Evolutionary conservation across 257 asterid genomes (phyloP).

Genomic region (Rauvolfia tetraphylla): DNA sequence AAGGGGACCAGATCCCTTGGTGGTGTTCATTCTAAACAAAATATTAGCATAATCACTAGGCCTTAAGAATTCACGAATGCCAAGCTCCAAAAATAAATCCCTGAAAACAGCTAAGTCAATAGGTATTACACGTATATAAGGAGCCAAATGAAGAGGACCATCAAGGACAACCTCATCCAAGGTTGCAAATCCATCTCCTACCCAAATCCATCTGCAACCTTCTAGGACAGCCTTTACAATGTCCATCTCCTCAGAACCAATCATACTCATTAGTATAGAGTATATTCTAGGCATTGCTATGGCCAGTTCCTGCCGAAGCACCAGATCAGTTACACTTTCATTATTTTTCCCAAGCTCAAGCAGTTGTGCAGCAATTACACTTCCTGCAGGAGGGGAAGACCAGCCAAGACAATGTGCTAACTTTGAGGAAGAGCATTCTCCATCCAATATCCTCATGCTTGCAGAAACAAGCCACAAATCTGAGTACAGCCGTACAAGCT

Average conservation of each 20-base stretch:
- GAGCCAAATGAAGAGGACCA: constrained; percentile 96
- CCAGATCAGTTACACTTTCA: constrained; percentile 65
- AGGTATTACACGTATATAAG: constrained; percentile 88
- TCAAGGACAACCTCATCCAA: constrained; percentile 85
- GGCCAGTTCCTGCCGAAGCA: constrained; percentile 82
- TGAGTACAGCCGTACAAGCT: constrained; percentile 67
- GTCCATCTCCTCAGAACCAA: constrained; percentile 85
- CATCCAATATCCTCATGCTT: constrained; percentile 94
- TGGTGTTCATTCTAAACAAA: constrained; percentile 63
- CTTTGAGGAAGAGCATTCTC: constrained; percentile 86
- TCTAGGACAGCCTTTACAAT: constrained; percentile 88
- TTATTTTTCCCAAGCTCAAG: constrained; percentile 97
- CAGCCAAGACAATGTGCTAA: constrained; percentile 84
- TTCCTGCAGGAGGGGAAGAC: constrained; percentile 92
- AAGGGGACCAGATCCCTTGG: constrained; percentile 66
- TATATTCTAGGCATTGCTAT: constrained; percentile 93
- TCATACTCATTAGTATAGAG: constrained; percentile 61
- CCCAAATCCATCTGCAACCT: constrained; percentile 98
- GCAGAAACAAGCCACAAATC: constrained; percentile 98
- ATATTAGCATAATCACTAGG: constrained; percentile 82
- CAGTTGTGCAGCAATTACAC: constrained; percentile 91
- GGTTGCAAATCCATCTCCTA: constrained; percentile 95
- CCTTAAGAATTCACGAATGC: constrained; percentile 66
- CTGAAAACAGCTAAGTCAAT: constrained; percentile 86
- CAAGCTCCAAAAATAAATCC: constrained; percentile 83